Evolutionary conservation across 768 basidiomycete species (phyloP).

Genomic region (Suillus lakei): DNA sequence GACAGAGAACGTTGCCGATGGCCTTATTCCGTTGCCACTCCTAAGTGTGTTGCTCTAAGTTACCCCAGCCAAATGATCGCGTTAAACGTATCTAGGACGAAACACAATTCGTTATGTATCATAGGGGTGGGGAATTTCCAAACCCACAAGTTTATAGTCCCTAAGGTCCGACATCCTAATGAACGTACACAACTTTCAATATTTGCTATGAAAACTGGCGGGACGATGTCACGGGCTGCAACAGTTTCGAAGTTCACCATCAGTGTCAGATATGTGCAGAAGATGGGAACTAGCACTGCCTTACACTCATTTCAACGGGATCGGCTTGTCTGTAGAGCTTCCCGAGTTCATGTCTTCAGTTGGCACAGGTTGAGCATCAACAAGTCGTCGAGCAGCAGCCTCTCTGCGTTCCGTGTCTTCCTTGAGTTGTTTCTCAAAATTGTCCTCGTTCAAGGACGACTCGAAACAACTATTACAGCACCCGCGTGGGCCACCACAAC

Average conservation of each 20-base stretch:
- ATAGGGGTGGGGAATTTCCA: too few species aligned
- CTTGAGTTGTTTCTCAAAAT: conserved; percentile 8
- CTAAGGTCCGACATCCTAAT: not conserved
- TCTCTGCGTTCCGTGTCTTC: conserved; percentile 10
- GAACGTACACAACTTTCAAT: not conserved
- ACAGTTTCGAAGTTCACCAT: not conserved
- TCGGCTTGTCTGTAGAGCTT: not conserved
- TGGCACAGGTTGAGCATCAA: conserved; percentile 28
- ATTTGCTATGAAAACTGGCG: not conserved
- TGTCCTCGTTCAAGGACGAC: conserved; percentile 5
- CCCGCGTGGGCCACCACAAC: conserved; percentile 21
- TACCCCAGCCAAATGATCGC: not conserved
- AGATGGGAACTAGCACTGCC: not conserved
- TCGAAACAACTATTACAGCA: conserved; percentile 12
- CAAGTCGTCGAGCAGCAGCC: conserved; percentile 12
- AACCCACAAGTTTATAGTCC: not conserved
- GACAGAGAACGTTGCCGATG: not conserved
- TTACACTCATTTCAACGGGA: not conserved
- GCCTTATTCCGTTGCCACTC: not conserved
- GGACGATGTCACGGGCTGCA: not conserved
- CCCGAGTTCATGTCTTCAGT: conserved; percentile 20
- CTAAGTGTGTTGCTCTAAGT: not conserved
- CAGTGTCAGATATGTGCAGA: not conserved
- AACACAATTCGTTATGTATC: not conserved
- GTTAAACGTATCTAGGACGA: not conserved